phyloP scores from a whole-genome alignment of 805 yeast genomes.

The Candida germanica region DNA sequence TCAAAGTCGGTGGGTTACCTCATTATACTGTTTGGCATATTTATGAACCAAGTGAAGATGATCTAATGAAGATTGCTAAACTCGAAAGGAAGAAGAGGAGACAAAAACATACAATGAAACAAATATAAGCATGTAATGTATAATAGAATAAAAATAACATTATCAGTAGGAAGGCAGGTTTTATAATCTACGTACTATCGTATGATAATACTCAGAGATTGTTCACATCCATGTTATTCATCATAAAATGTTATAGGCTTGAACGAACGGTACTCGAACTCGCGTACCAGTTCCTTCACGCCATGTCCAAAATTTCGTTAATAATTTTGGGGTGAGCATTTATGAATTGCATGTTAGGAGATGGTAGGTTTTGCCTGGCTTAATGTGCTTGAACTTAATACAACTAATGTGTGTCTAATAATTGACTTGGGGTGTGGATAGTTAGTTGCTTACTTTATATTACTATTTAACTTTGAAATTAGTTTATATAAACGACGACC shows the following conservation, averaged over 20 bases:
- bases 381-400: too few relatives aligned
- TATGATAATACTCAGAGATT: slow-evolving; percentile 45
- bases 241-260: slow-evolving; percentile 27
- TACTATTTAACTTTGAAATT: too few relatives aligned
- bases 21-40: slow-evolving; percentile 91
- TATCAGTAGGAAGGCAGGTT: slow-evolving; percentile 51
- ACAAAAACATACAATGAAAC: slow-evolving; percentile 5
- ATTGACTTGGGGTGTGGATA: too few relatives aligned
- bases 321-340: too few relatives aligned
- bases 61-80: slow-evolving; percentile 63
- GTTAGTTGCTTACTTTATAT: too few relatives aligned
- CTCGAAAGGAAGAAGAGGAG: slow-evolving; percentile 66
- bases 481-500: too few relatives aligned
- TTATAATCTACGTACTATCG: slow-evolving; percentile 42
- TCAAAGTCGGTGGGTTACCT: slow-evolving; percentile 81
- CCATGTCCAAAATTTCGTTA: slow-evolving; percentile 8
- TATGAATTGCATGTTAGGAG: too few relatives aligned
- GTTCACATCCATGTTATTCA: slow-evolving; percentile 50
- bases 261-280: slow-evolving; percentile 20
- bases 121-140: not conserved
- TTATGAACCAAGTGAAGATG: slow-evolving; percentile 86
- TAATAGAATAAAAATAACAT: slow-evolving; percentile 3
- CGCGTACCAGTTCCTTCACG: slow-evolving; percentile 7
- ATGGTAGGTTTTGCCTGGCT: too few relatives aligned
- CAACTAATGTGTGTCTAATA: too few relatives aligned